phyloP scores from a whole-genome alignment of 805 yeast genomes.

The Clavispora fructus region DNA sequence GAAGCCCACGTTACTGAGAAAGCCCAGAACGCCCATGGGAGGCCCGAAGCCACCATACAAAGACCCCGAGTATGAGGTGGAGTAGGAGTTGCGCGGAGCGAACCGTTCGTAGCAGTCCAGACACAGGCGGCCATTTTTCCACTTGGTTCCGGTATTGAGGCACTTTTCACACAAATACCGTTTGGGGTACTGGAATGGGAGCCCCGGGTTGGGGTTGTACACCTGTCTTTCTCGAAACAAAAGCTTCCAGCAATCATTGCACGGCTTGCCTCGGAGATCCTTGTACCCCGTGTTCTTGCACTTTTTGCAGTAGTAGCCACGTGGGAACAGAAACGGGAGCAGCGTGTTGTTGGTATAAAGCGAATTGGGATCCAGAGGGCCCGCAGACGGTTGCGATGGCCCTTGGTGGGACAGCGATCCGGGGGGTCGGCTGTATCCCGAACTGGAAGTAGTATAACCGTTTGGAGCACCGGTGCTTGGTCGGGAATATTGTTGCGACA shows the following conservation, averaged over 20 bases:
- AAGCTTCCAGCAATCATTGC: slow-evolving; percentile 27
- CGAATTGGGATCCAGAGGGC: neutral
- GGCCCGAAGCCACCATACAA: neutral
- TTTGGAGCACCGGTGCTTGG: neutral
- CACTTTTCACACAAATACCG: slow-evolving; percentile 64
- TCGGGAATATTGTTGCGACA: neutral
- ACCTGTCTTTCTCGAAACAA: slow-evolving; percentile 25
- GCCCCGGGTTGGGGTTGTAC: slow-evolving; percentile 42
- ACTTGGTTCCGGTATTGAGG: slow-evolving; percentile 63
- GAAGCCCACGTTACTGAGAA: slow-evolving; percentile 11
- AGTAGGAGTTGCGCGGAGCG: slow-evolving; percentile 36
- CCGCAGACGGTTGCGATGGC: slow-evolving; percentile 2
- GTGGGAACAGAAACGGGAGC: slow-evolving; percentile 27
- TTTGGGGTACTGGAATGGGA: slow-evolving; percentile 66
- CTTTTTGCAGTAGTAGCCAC: slow-evolving; percentile 26
- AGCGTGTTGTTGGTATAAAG: slow-evolving; percentile 15
- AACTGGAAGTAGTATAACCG: neutral
- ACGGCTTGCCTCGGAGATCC: slow-evolving; percentile 19
- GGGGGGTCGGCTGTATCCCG: slow-evolving; percentile 1
- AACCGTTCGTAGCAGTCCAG: slow-evolving; percentile 65
- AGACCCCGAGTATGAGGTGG: neutral
- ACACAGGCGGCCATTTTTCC: slow-evolving; percentile 62
- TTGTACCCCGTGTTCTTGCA: slow-evolving; percentile 34
- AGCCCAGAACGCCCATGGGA: neutral
- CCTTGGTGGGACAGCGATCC: neutral